Base-by-base conservation (phyloP, 2,329 filamentous ascomycete genomes). In the Aspergillus intermedius region DNA sequence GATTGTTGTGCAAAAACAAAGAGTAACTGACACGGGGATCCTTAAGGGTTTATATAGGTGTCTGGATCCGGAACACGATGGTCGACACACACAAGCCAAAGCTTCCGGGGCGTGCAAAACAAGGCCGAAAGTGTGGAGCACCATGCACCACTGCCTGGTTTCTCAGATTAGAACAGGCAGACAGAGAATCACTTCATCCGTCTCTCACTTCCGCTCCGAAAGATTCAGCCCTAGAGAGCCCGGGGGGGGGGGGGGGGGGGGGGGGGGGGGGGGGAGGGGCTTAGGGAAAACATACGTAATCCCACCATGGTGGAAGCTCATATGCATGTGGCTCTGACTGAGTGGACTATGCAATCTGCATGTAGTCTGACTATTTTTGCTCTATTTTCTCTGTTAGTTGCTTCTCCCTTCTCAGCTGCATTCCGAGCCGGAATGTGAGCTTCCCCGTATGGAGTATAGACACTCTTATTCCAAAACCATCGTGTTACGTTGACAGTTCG, bases 141-240 rank as follows among this genome's bases (percentile, higher is more conserved):
- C 21, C 3, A 40, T 40, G 37, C 37, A 30, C 10, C 25, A 30
- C 19, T 40, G 37, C 17, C 19, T 40, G 37, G 34, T 12, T 21
- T 8, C 37, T 40, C 15, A 40, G 19, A 40, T 40, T 40, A 40
- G 37, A 40, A 40, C 37, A 40, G 37, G 34, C 34, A n/a, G 34
- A 35, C 34, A 17, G 34, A 19, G 19, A 41, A 21, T 41, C 17
- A 23, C 17, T 19, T 23, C 39, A 30, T 21, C 21, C 19, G 15
- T 41, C 39, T 19, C 19, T 22, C 39, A 35, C 39, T 41, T 23
- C 12, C 19, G 10, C 19, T 41, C 39, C 34, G n/a, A 37, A 5
- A 37, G 37, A 17, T 28, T 43, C 41, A 43, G 41, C 41, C 41
- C 41, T 43, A 43, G 40, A 13, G 17, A 22, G 41, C n/a, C 25